phyloP scores from a whole-genome alignment of 331 rosid genomes.

The Quercus tomentella region DNA sequence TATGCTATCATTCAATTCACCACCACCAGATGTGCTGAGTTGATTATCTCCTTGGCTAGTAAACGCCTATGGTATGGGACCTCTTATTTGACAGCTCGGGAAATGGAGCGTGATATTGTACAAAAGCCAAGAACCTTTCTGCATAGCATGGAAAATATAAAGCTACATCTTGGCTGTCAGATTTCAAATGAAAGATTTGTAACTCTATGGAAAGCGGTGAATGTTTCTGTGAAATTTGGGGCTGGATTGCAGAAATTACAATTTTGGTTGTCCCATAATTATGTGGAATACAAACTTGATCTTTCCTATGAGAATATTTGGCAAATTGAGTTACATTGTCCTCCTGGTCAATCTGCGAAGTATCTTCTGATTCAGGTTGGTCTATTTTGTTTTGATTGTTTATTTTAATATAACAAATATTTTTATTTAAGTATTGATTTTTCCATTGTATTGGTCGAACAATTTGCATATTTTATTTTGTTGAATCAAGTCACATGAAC shows the following conservation, averaged over 20 bases:
- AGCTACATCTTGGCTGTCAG: constrained; percentile 64
- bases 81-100: constrained; percentile 32
- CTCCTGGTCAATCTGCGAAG: constrained; percentile 29
- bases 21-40: constrained; percentile 26
- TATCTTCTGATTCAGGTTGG: constrained; percentile 81
- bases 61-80: constrained; percentile 29
- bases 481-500: background rate
- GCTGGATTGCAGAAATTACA: constrained; percentile 46
- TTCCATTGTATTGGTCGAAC: background rate
- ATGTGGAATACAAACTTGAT: constrained; percentile 46
- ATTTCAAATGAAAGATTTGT: constrained; percentile 39
- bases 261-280: constrained; percentile 23
- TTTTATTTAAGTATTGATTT: background rate
- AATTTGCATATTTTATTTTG: background rate
- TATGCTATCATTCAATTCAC: constrained; percentile 72
- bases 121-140: constrained; percentile 44
- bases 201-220: constrained; percentile 28
- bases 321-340: constrained; percentile 58
- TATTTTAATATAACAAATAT: background rate
- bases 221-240: constrained; percentile 56
- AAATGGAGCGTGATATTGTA: constrained; percentile 31
- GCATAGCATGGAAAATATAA: constrained; percentile 36
- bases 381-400: background rate
- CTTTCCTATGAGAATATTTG: constrained; percentile 74
- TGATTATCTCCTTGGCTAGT: constrained; percentile 29